These are phyloP conservation scores for Picea abies DNA, from an alignment of 83 land plant species.

Conservation along the genomic window DNA sequence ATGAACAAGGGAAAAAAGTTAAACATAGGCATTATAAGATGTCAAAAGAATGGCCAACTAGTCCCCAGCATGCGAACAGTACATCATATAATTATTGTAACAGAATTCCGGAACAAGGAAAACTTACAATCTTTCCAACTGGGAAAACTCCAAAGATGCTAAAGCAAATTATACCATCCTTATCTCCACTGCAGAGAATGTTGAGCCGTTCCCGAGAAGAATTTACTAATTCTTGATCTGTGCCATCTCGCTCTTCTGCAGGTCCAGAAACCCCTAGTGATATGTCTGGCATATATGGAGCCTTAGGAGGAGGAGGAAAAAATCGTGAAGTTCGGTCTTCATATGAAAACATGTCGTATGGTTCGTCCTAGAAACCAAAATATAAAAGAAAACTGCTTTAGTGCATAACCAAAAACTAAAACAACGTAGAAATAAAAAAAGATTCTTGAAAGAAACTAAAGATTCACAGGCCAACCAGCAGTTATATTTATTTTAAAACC, in stretches of 20 bases:
- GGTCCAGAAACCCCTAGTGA: slow-evolving; percentile 66
- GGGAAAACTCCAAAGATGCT: slow-evolving; percentile 98
- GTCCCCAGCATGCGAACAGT: neutral
- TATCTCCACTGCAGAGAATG: slow-evolving; percentile 94
- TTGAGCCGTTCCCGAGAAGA: slow-evolving; percentile 75
- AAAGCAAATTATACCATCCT: slow-evolving; percentile 85
- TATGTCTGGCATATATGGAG: slow-evolving; percentile 86
- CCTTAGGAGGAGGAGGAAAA: slow-evolving; percentile 91
- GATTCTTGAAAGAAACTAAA: neutral
- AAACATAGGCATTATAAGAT: neutral
- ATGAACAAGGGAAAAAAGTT: neutral
- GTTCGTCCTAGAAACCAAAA: slow-evolving; percentile 32
- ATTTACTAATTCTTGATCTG: slow-evolving; percentile 52
- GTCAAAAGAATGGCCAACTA: neutral
- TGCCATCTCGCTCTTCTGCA: slow-evolving; percentile 66
- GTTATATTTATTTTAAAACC: neutral
- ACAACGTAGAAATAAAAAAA: neutral
- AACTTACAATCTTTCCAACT: slow-evolving; percentile 89
- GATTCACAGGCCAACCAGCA: neutral
- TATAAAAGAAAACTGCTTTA: neutral
- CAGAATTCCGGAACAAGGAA: neutral
- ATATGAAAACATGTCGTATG: slow-evolving; percentile 46
- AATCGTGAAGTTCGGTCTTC: slow-evolving; percentile 94
- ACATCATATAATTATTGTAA: neutral
- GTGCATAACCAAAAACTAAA: too few species aligned